Conservation (phyloP, 257 asterid species). For the Scutellaria baicalensis region DNA sequence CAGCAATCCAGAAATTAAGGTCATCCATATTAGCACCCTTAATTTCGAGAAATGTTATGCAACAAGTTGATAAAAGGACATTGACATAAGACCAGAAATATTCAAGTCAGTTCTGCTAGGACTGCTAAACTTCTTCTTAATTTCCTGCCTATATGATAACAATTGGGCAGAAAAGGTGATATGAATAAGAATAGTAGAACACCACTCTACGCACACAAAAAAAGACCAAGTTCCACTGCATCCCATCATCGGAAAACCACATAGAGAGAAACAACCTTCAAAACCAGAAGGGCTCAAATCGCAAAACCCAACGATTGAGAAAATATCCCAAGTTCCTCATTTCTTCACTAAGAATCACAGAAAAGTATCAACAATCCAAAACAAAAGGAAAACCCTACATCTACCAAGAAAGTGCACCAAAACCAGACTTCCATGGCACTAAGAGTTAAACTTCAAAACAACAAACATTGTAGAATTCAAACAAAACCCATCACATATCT, state of each 20-base stretch:
- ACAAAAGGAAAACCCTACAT: background rate
- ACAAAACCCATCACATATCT: background rate
- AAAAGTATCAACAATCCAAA: background rate
- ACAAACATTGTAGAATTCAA: background rate
- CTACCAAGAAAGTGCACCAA: background rate
- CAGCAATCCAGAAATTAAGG: background rate
- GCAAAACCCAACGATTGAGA: background rate
- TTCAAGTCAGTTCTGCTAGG: background rate
- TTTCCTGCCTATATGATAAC: background rate
- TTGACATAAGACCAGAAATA: background rate
- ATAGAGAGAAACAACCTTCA: background rate
- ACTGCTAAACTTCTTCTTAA: no score
- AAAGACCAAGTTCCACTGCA: background rate
- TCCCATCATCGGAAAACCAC: background rate
- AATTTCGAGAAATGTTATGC: background rate
- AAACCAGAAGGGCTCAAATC: background rate
- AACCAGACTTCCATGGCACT: background rate
- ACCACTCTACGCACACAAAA: background rate
- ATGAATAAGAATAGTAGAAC: constrained; percentile 1
- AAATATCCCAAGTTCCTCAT: background rate
- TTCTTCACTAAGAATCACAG: background rate
- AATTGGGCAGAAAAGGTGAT: background rate
- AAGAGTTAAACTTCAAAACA: background rate
- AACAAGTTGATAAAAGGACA: background rate
- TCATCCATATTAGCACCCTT: background rate